Base-by-base conservation (phyloP, 2,329 filamentous ascomycete genomes). In the Ceratocystis huliohia region DNA sequence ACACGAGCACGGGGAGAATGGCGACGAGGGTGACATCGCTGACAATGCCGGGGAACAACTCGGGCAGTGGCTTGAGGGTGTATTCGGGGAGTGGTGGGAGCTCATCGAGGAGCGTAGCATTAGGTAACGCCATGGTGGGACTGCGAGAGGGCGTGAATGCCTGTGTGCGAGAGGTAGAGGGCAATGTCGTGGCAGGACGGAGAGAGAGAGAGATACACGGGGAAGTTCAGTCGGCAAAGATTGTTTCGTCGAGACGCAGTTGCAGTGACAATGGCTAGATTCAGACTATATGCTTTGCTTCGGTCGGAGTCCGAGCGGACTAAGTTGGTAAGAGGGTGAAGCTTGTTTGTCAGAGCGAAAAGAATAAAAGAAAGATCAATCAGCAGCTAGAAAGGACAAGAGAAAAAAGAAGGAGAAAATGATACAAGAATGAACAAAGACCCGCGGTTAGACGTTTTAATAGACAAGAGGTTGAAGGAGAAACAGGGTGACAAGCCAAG, bases 71-170 rank as follows among this genome's bases (percentile, higher is more conserved):
- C 70, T 80, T 80, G 66, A 94, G 79, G 28, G 84, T 85, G 79
- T 95, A 96, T n/a, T 82, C 77, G 62, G 94, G 93, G 57, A 97
- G 85, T 64, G 92, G 89, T 71, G 93, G 92, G 65, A 97, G 83
- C 65, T 74, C 73, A 72, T 86, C 84, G 76, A 80, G 80, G 69
- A 78, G 74, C 67, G 80, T 71, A 28, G 79, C 78, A 70, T 83
- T 74, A 66, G 78, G 74, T 74, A 84, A 86, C 73, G 75, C 74
- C 78, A 81, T 80, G 72, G 71, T 72, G 72, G 48, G 65, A n/a
- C 46, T 4, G 15, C 33, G 22, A 28, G 33, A 30, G 44, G 20
- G 66, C 41, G 20, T 7, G 28, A 37, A 37, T 37, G 45, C 6
- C 25, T 20, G 2, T 64, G n/a, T 46, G 22, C 8, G 3, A 6